phyloP scores from a whole-genome alignment of 768 basidiomycete species.

The Hericium erinaceus region DNA sequence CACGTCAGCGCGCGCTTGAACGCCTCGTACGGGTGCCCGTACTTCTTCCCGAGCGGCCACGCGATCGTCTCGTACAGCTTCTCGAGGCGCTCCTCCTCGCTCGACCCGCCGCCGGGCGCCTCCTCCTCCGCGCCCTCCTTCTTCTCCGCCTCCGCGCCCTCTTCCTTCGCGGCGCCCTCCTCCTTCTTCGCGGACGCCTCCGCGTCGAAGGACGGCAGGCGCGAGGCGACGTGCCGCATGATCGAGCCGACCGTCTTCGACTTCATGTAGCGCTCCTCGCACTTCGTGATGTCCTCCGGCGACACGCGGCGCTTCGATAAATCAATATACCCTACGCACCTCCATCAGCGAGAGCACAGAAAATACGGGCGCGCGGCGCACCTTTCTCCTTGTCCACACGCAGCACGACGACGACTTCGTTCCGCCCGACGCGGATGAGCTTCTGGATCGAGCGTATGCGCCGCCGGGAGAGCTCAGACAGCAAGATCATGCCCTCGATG shows the following conservation, averaged over 20 bases:
- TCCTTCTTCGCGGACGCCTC: constrained; percentile 10
- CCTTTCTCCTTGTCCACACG: constrained; percentile 99
- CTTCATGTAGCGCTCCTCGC: constrained; percentile 97
- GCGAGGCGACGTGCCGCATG: constrained; percentile 83
- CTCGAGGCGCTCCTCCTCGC: constrained; percentile 44
- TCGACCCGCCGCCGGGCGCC: constrained; percentile 13
- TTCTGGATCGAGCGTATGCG: constrained; percentile 98
- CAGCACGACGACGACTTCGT: constrained; percentile 97
- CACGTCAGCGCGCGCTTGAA: constrained; percentile 96
- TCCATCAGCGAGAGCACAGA: too few relatives aligned
- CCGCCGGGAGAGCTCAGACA: constrained; percentile 94
- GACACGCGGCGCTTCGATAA: constrained; percentile 96
- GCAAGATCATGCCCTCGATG: constrained; percentile 98
- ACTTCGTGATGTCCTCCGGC: constrained; percentile 97
- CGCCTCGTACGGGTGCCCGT: constrained; percentile 94
- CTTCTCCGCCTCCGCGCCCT: constrained; percentile 21
- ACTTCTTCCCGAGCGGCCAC: constrained; percentile 89
- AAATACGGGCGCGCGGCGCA: constrained; percentile 17
- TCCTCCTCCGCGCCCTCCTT: constrained; percentile 42
- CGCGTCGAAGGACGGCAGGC: constrained; percentile 42
- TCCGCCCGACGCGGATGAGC: constrained; percentile 92
- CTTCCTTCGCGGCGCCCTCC: constrained; percentile 23
- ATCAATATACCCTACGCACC: constrained; percentile 83
- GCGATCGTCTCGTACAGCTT: constrained; percentile 82
- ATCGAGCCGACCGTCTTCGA: constrained; percentile 93